Base-by-base conservation (phyloP, 495 filamentous ascomycete species). In the Bryoglossum gracile region DNA sequence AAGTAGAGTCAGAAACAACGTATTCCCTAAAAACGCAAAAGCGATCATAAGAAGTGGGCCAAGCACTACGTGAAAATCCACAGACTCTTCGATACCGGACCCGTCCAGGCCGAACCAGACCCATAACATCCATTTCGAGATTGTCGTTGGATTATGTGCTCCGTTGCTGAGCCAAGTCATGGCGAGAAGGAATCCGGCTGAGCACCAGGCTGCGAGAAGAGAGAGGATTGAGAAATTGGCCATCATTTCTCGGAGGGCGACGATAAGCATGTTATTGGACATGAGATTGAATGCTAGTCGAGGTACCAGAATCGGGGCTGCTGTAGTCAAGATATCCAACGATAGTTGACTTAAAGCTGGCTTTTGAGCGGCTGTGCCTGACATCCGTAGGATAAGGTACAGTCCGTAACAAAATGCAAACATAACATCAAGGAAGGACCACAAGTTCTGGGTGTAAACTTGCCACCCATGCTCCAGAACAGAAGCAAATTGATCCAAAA, bases 21-120 rank as follows among this genome's bases (percentile, higher is more conserved):
- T 86, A 61, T 86, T 85, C 43, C 82, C 82, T n/a, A 86, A 65
- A 58, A 85, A 83, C n/a, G 82, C 75, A 54, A 85, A 86, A 11
- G 78, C 67, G 44, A 85, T 68, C 78, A 86, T 84, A 21, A 86
- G 57, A 19, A 71, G 65, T 9, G 82, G 82, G 0, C 82, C 82
- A 3, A 84, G 69, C 18, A 83, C 58, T 62, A 66, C 65, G 62
- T 86, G 82, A 46, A 86, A 78, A 26, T 77, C 73, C 23, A 65
- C 73, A 16, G 81, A 82, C 51, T 70, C 62, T 47, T 81, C 68
- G 23, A 86, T 79, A 3, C 82, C 82, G 1, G 79, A 83, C 8
- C 82, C 82, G 46, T 85, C 82, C 8, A 86, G 68, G 0, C 82
- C 82, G 50, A 86, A 86, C 82, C 82, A 86, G 46, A 86, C 82